A percentile compares a stretch with the other conserved stretches of the same genome.
Evolutionary conservation across 1,284 basidiomycete genomes (phyloP).

Genomic region (Pseudomicrostroma phylloplanum): DNA sequence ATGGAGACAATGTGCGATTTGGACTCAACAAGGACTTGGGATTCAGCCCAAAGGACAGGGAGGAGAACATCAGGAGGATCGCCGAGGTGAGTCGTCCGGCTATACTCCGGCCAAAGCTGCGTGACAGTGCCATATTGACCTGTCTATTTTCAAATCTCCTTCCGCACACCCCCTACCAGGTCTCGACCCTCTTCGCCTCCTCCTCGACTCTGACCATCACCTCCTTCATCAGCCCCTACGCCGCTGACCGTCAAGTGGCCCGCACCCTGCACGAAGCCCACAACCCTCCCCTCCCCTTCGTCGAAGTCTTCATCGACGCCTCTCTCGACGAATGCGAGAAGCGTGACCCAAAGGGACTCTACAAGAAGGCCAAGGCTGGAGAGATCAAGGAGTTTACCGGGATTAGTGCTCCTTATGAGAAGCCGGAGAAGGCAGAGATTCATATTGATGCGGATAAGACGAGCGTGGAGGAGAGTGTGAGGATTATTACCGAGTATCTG

Average conservation of each 20-base stretch:
- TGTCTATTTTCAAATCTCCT: conserved; percentile 12
- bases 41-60: conserved; percentile 87
- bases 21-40: conserved; percentile 97
- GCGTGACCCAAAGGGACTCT: conserved; percentile 94
- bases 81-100: conserved; percentile 71
- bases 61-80: conserved; percentile 95
- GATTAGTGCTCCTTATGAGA: conserved; percentile 93
- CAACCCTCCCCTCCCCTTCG: conserved; percentile 66
- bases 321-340: conserved; percentile 80
- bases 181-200: conserved; percentile 88
- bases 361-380: conserved; percentile 91
- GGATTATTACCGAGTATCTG: conserved; percentile 77
- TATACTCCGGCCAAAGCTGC: background rate
- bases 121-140: background rate
- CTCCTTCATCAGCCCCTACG: conserved; percentile 96
- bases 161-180: conserved; percentile 56
- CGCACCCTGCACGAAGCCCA: conserved; percentile 66
- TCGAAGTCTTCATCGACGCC: conserved; percentile 89
- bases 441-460: conserved; percentile 83
- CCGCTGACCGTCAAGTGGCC: conserved; percentile 75
- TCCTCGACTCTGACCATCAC: conserved; percentile 79
- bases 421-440: conserved; percentile 76
- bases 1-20: conserved; percentile 94
- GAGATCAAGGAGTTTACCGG: conserved; percentile 99
- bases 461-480: conserved; percentile 72